Evolutionary conservation across 2,329 filamentous ascomycete genomes (phyloP).

Genomic region (Cytospora chrysosperma): DNA sequence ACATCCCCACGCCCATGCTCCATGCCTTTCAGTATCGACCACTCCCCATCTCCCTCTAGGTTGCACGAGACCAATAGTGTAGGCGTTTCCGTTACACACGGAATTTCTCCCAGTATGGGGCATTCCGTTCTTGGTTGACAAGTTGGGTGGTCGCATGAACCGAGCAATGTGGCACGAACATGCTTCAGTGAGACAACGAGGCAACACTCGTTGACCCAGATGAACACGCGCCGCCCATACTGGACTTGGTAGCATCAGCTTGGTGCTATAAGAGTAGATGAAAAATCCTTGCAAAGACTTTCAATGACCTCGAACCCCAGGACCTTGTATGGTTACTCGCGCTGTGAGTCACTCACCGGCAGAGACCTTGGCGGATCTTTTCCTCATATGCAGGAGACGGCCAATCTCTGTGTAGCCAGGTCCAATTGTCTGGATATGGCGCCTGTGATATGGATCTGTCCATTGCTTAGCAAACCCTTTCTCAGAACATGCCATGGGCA

Average conservation of each 20-base stretch:
- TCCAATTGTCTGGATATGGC: neutral
- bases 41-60: neutral
- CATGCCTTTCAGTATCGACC: neutral
- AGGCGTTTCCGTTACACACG: neutral
- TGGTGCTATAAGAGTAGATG: neutral
- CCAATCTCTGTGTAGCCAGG: neutral
- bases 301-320: neutral
- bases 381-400: neutral
- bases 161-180: neutral
- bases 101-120: neutral
- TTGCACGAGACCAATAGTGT: neutral
- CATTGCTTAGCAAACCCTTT: neutral
- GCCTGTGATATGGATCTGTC: neutral
- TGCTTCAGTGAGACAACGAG: neutral
- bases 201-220: slow-evolving; percentile 16
- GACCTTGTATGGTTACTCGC: neutral
- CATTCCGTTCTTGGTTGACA: neutral
- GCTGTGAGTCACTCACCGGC: slow-evolving; percentile 8
- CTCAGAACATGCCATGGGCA: neutral
- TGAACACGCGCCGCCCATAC: neutral
- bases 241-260: neutral
- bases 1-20: neutral
- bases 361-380: neutral
- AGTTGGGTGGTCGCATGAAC: neutral
- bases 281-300: neutral